Percentiles rank a stretch among this genome's conserved stretches.
Evolutionary conservation across 2,329 filamentous ascomycete species (phyloP).

Genomic region (Colletotrichum truncatum): DNA sequence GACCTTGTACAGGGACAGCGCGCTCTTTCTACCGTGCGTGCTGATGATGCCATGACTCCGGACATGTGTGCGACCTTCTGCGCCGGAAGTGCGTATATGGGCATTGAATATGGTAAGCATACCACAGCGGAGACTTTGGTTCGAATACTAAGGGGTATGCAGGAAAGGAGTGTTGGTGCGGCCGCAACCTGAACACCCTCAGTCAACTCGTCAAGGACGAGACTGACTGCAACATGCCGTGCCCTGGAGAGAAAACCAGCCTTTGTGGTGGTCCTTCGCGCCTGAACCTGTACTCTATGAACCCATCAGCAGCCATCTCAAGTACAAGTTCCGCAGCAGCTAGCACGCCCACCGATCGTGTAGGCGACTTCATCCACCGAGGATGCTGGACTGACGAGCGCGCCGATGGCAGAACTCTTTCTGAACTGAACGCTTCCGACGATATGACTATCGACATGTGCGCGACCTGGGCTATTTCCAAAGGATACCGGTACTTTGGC

Average conservation of each 20-base stretch:
- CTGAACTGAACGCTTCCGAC: constrained; percentile 35
- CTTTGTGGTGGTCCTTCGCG: constrained; percentile 51
- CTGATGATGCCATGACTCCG: constrained; percentile 44
- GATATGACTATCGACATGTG: constrained; percentile 48
- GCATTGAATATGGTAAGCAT: constrained; percentile 43
- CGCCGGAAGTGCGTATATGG: constrained; percentile 40
- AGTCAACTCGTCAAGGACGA: constrained; percentile 40
- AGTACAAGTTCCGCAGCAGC: constrained; percentile 27
- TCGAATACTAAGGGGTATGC: neutral
- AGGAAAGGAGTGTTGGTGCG: constrained; percentile 42
- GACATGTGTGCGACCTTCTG: constrained; percentile 44
- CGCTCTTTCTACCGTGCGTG: constrained; percentile 38
- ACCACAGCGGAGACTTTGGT: constrained; percentile 12
- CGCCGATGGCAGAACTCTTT: constrained; percentile 39
- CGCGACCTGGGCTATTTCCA: constrained; percentile 46
- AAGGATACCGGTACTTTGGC: constrained; percentile 50
- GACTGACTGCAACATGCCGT: constrained; percentile 49
- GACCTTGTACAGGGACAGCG: constrained; percentile 39
- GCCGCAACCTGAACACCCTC: constrained; percentile 43
- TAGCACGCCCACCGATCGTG: constrained; percentile 16
- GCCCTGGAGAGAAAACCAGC: constrained; percentile 49
- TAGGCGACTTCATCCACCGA: constrained; percentile 1
- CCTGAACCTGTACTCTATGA: constrained; percentile 51
- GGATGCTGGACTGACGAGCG: constrained; percentile 36
- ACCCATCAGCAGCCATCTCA: neutral